These are phyloP conservation scores for Penicillium expansum DNA, from an alignment of 2,329 filamentous ascomycete genomes.

Conservation along the genomic window DNA sequence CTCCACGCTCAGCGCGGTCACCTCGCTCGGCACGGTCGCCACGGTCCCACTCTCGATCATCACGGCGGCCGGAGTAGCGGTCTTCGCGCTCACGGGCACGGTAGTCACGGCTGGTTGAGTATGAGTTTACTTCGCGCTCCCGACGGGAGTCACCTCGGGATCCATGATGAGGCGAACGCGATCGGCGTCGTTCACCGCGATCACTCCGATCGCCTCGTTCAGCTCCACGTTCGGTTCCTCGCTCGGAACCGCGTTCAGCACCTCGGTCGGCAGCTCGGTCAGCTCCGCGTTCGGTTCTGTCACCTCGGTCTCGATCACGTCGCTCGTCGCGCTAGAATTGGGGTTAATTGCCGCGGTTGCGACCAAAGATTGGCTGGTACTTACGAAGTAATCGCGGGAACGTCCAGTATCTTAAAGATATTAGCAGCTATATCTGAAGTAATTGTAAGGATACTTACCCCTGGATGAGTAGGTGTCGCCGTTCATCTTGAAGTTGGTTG, in stretches of 20 bases:
- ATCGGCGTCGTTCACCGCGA: conserved; percentile 68
- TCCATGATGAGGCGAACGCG: conserved; percentile 77
- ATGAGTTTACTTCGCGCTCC: conserved; percentile 76
- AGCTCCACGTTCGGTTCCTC: conserved; percentile 46
- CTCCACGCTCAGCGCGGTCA: conserved; percentile 14
- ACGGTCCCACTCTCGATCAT: conserved; percentile 68
- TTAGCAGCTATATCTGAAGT: conserved; percentile 24
- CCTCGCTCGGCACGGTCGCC: conserved; percentile 19
- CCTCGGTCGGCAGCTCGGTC: conserved; percentile 47
- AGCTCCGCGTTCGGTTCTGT: conserved; percentile 42
- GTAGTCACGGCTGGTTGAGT: conserved; percentile 89
- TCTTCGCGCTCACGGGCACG: conserved; percentile 92
- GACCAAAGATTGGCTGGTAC: conserved; percentile 21
- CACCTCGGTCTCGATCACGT: conserved; percentile 42
- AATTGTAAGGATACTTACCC: conserved; percentile 52
- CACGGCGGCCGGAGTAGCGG: conserved; percentile 71
- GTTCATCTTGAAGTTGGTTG: conserved; percentile 63
- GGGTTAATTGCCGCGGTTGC: conserved; percentile 20
- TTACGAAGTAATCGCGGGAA: conserved; percentile 55
- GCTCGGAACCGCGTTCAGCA: conserved; percentile 47
- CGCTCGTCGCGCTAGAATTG: conserved; percentile 46
- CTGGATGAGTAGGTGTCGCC: conserved; percentile 77
- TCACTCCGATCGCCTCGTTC: conserved; percentile 38
- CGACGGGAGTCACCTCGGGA: conserved; percentile 62
- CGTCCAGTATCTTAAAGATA: conserved; percentile 48